Percentiles rank a stretch among this genome's conserved stretches.
Evolutionary conservation across 2,329 filamentous ascomycete species (phyloP).

Genomic region (Lithohypha guttulata): DNA sequence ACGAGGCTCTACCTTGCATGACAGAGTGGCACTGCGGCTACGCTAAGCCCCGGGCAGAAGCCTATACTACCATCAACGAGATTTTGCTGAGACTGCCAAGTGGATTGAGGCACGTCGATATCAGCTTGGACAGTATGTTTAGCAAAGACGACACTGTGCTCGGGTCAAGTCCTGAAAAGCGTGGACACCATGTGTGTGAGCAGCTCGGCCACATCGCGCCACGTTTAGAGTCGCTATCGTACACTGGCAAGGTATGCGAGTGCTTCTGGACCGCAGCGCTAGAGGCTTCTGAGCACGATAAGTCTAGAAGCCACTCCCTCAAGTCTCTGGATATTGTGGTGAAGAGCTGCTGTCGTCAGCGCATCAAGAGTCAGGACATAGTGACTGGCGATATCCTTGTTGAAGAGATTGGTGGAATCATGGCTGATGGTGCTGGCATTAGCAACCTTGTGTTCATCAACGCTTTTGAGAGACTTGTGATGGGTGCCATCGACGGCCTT

Average conservation of each 20-base stretch:
- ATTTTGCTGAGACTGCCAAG: conserved; percentile 49
- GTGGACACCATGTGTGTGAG: conserved; percentile 48
- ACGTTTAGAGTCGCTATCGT: conserved; percentile 56
- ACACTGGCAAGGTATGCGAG: conserved; percentile 61
- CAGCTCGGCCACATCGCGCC: conserved; percentile 51
- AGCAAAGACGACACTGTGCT: conserved; percentile 42
- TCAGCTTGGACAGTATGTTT: conserved; percentile 63
- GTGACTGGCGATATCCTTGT: conserved; percentile 17
- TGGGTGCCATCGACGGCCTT: conserved; percentile 52
- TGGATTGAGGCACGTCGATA: conserved; percentile 51
- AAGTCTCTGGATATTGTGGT: conserved; percentile 61
- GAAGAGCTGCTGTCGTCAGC: conserved; percentile 58
- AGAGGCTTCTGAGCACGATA: conserved; percentile 38
- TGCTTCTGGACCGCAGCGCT: conserved; percentile 54
- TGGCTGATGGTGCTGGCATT: conserved; percentile 59
- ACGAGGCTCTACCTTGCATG: conserved; percentile 53
- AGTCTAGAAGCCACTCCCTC: conserved; percentile 33
- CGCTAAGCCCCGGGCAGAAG: conserved; percentile 64
- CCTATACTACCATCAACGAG: conserved; percentile 57
- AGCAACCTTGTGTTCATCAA: conserved; percentile 62
- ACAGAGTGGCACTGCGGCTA: conserved; percentile 44
- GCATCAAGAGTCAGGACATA: conserved; percentile 16
- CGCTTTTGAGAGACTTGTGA: conserved; percentile 58
- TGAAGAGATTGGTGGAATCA: conserved; percentile 23
- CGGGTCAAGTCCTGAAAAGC: conserved; percentile 30